Conservation (phyloP, 192 early-diverging fungal genomes). For the Coemansia sp. region DNA sequence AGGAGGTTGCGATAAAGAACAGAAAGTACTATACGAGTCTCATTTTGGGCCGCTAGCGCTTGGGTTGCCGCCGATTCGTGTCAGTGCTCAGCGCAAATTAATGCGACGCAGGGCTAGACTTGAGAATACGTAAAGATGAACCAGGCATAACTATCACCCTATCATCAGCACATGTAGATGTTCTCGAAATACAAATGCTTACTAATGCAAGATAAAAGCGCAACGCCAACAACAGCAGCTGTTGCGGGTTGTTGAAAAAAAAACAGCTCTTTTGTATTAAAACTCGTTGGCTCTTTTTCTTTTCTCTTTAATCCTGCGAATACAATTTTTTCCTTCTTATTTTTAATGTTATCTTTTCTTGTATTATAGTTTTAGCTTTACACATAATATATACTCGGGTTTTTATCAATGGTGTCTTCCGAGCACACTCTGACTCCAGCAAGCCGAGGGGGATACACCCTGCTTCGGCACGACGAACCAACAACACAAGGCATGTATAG, state of each 20-base stretch:
- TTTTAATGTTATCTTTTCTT: background rate
- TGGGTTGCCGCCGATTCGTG: constrained; percentile 47
- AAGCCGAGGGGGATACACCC: constrained; percentile 3
- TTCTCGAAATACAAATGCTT: too few species aligned
- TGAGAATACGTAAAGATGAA: background rate
- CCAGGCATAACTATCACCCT: background rate
- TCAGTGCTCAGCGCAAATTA: constrained; percentile 45
- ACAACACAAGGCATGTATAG: constrained; percentile 2
- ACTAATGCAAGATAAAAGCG: background rate
- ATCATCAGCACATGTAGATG: too few species aligned
- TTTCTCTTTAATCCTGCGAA: constrained; percentile 4
- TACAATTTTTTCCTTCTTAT: background rate
- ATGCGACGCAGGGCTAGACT: constrained; percentile 28
- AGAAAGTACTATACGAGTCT: constrained; percentile 33
- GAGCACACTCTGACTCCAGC: background rate
- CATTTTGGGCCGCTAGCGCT: constrained; percentile 51
- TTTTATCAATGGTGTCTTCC: background rate
- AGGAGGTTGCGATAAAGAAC: background rate
- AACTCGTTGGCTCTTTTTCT: background rate
- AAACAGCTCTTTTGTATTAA: background rate
- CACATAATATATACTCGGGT: background rate
- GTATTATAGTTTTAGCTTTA: background rate
- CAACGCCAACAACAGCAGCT: too few species aligned
- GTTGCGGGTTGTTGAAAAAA: too few species aligned
- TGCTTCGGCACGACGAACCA: background rate